Conservation (phyloP, 2,329 filamentous ascomycete genomes). For the Pseudogymnoascus sp. region DNA sequence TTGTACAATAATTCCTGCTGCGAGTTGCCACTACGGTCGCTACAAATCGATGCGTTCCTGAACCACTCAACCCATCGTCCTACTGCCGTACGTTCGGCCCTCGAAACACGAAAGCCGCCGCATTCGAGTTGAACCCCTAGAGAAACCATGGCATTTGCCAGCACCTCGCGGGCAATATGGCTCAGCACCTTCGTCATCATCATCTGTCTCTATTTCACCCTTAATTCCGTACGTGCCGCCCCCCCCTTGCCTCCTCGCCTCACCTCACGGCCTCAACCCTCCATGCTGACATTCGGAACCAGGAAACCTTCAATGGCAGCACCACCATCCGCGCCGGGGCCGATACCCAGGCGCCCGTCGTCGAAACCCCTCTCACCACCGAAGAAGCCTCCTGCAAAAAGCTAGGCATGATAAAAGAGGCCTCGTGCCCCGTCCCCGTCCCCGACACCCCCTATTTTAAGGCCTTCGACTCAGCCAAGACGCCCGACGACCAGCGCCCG, state of each 20-base stretch:
- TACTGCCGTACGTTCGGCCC: not conserved
- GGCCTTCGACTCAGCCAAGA: not conserved
- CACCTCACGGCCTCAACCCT: not conserved
- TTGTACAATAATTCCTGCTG: not conserved
- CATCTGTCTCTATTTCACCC: not conserved
- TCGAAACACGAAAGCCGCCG: not conserved
- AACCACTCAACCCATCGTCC: not conserved
- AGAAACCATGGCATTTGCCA: not conserved
- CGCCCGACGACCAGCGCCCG: constrained; percentile 1
- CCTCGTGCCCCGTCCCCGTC: not conserved
- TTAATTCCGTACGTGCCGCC: not conserved
- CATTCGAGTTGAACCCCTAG: not conserved
- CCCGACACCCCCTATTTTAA: not conserved
- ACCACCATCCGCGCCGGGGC: not conserved
- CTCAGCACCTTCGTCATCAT: not conserved
- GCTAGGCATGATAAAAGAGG: not conserved
- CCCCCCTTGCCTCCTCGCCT: not conserved
- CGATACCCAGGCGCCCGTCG: not conserved
- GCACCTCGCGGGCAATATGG: not conserved
- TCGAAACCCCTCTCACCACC: not conserved
- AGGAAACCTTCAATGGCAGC: not conserved
- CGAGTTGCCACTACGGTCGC: not conserved
- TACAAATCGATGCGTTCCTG: not conserved
- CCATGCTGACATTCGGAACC: not conserved
- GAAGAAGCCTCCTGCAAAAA: not conserved